Percentiles rank a stretch among this genome's conserved stretches.
Conservation (phyloP, 1,284 basidiomycete genomes). For the Coniferiporia sulphurascens region DNA sequence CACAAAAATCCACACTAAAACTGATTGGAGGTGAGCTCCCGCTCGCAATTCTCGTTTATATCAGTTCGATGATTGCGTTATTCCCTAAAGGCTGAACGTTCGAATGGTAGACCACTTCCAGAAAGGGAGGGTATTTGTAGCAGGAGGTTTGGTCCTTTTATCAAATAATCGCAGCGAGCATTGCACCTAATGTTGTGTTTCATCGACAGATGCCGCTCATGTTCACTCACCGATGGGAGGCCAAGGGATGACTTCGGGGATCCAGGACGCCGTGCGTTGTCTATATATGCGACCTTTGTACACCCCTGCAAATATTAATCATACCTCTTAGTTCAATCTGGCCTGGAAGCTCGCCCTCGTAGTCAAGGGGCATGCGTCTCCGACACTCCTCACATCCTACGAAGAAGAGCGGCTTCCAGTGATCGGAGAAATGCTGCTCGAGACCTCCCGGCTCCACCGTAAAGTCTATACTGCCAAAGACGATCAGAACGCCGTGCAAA, state of each 20-base stretch:
- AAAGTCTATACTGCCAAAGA: neutral
- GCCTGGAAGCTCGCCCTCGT: slow-evolving; percentile 33
- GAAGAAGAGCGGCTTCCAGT: neutral
- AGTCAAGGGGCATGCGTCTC: slow-evolving; percentile 20
- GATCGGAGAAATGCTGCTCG: neutral
- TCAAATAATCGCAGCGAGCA: neutral
- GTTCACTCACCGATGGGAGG: slow-evolving; percentile 43
- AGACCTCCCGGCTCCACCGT: neutral
- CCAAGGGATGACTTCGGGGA: slow-evolving; percentile 37
- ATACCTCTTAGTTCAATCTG: slow-evolving; percentile 20
- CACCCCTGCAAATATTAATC: no score
- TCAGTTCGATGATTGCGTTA: neutral
- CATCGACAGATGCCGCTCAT: slow-evolving; percentile 35
- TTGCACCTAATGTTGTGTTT: neutral
- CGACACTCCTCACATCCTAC: slow-evolving; percentile 12
- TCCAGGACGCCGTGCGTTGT: slow-evolving; percentile 36
- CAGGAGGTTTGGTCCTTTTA: slow-evolving; percentile 29
- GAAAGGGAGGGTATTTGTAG: slow-evolving; percentile 32
- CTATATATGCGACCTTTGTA: neutral
- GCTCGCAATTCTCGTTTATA: neutral
- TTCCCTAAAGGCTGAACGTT: slow-evolving; percentile 31
- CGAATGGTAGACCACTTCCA: slow-evolving; percentile 33
- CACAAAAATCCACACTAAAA: neutral
- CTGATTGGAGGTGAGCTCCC: neutral
- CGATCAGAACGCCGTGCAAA: neutral